phyloP scores from a whole-genome alignment of 106 monocot species.

The Platanthera guangdongensis region DNA sequence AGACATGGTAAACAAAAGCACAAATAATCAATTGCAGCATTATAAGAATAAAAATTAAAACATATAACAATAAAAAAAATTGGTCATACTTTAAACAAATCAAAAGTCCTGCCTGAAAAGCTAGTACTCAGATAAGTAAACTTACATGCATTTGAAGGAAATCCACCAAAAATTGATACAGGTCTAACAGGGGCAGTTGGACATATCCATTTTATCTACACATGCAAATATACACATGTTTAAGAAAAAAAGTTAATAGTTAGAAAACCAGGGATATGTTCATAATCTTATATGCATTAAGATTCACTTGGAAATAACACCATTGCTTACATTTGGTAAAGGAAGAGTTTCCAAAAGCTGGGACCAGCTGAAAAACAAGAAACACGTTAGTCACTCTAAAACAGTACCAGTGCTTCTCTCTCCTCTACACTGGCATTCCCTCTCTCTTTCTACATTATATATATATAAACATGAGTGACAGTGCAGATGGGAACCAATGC shows the following conservation, averaged over 20 bases:
- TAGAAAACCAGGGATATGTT: background rate
- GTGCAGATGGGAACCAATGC: too few relatives aligned
- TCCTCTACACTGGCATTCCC: too few relatives aligned
- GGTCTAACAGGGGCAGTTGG: conserved; percentile 92
- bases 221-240: background rate
- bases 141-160: conserved; percentile 91
- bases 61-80: background rate
- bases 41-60: conserved; percentile 3
- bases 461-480: too few relatives aligned
- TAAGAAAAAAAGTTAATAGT: background rate
- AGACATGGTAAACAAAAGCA: conserved; percentile 10
- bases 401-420: too few relatives aligned
- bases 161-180: conserved; percentile 83
- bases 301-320: background rate
- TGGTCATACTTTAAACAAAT: background rate
- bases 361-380: conserved; percentile 66
- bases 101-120: background rate
- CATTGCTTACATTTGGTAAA: conserved; percentile 81
- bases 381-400: background rate
- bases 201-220: conserved; percentile 98
- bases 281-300: background rate
- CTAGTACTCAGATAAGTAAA: background rate
- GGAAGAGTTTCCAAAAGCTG: conserved; percentile 87
- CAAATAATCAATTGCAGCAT: background rate
- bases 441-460: too few relatives aligned